phyloP scores from a whole-genome alignment of 129 eudicot species.

The Artemisia tridentata region DNA sequence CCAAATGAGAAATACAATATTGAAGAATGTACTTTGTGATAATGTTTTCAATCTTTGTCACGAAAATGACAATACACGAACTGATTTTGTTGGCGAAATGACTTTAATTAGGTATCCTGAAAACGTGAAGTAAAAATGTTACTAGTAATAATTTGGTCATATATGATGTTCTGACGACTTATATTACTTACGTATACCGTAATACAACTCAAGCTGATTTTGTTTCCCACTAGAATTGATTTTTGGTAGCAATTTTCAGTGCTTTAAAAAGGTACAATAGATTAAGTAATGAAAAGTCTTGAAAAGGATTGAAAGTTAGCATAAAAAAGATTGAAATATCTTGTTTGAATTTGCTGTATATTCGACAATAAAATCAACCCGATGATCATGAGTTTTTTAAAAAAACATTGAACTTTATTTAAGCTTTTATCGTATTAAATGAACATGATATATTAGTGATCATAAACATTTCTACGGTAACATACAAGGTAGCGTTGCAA shows the following conservation, averaged over 20 bases:
- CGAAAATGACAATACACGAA: constrained; percentile 16
- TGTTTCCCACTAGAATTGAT: constrained; percentile 6
- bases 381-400: neutral
- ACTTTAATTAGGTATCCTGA: neutral
- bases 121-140: neutral
- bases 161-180: neutral
- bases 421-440: neutral
- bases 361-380: neutral
- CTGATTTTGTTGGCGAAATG: neutral
- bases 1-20: neutral
- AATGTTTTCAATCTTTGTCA: neutral
- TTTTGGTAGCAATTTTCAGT: neutral
- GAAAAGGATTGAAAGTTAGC: neutral
- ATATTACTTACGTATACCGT: constrained; percentile 1
- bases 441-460: neutral
- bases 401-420: neutral
- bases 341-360: neutral
- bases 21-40: neutral
- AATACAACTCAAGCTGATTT: neutral
- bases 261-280: neutral
- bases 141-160: neutral
- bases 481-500: too few species aligned
- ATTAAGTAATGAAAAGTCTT: neutral
- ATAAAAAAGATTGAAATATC: neutral
- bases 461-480: too few species aligned